phyloP scores from a whole-genome alignment of 192 early-diverging fungal genomes.

The Diversispora epigaea region DNA sequence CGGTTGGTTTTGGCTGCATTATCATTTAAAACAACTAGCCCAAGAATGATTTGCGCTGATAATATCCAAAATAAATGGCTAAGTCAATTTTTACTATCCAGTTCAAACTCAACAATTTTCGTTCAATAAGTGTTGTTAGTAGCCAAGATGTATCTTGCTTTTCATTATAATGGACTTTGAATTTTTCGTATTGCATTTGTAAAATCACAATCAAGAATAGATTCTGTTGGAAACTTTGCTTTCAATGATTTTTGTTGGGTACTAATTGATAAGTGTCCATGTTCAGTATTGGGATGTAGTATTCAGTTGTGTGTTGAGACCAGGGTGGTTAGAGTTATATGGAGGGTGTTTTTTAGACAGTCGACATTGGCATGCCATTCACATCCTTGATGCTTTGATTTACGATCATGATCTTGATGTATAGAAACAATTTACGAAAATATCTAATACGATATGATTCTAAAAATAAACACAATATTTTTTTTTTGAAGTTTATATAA shows the following conservation, averaged over 20 bases:
- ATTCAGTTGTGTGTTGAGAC: neutral
- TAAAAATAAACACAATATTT: no score
- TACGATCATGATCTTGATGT: no score
- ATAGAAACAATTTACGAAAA: no score
- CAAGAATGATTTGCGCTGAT: no score
- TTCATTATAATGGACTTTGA: neutral
- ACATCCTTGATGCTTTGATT: neutral
- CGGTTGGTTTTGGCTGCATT: conserved; percentile 13
- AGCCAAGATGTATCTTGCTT: neutral
- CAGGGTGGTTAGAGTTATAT: neutral
- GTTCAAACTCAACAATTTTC: conserved; percentile 10
- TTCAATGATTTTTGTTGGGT: conserved; percentile 2
- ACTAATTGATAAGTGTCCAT: conserved; percentile 3
- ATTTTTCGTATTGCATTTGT: conserved; percentile 22
- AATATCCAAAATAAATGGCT: neutral
- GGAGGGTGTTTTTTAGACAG: neutral
- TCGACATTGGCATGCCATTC: neutral
- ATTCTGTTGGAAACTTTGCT: neutral
- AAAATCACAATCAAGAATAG: conserved; percentile 12
- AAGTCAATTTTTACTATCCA: neutral
- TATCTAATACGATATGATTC: no score
- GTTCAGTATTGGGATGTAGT: neutral
- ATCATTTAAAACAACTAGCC: conserved; percentile 5
- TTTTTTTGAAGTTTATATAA: no score
- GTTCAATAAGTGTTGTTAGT: neutral